A percentile compares a stretch with the other conserved stretches of the same genome.
phyloP scores from a whole-genome alignment of 208 protist species.

The Tritrichomonas musculus region DNA sequence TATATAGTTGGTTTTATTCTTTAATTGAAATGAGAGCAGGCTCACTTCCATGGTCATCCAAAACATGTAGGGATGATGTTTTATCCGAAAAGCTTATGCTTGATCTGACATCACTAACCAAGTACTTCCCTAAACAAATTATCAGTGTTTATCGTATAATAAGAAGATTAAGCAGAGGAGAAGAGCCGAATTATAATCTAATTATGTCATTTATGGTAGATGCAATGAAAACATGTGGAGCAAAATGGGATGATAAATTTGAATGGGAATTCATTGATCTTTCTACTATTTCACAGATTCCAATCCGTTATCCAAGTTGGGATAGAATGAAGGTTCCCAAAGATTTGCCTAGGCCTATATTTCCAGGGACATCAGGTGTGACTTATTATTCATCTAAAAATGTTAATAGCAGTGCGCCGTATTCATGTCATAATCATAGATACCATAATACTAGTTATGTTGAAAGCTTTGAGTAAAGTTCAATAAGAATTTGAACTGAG shows the following conservation, averaged over 20 bases:
- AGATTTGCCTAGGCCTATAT: neutral
- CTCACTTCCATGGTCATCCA: neutral
- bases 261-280: neutral
- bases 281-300: neutral
- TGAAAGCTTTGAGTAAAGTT: too few relatives aligned
- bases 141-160: neutral
- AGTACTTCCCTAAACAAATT: neutral
- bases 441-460: too few relatives aligned
- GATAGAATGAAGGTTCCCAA: neutral
- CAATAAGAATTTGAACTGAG: too few relatives aligned
- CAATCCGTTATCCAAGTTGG: neutral
- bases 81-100: neutral
- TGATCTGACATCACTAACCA: neutral
- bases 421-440: too few relatives aligned
- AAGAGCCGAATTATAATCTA: neutral
- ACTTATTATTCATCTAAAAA: too few relatives aligned
- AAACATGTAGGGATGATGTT: neutral
- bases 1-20: conserved; percentile 3
- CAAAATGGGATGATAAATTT: neutral
- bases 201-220: conserved; percentile 23
- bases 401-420: too few relatives aligned
- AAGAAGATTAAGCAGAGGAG: neutral
- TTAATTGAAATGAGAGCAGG: neutral
- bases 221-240: neutral
- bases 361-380: too few relatives aligned